Evolutionary conservation across 345 rosid genomes (phyloP).

Genomic region (Cardiospermum halicacabum): DNA sequence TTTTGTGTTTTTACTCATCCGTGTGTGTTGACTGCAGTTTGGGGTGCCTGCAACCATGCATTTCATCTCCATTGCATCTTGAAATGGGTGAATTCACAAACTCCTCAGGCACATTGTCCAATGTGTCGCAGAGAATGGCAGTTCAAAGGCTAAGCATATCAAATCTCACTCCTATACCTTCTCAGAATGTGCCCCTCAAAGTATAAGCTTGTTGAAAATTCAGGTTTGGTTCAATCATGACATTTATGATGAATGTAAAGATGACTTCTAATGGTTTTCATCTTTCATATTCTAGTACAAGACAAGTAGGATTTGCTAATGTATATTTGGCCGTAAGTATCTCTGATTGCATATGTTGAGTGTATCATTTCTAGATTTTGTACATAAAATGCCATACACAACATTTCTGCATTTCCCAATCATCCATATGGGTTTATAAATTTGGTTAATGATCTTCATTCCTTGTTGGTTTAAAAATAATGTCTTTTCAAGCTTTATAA

Average conservation of each 20-base stretch:
- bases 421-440: constrained; percentile 4
- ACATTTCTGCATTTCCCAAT: constrained; percentile 40
- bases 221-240: no score
- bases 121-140: constrained; percentile 90
- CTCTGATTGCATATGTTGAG: constrained; percentile 72
- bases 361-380: constrained; percentile 93
- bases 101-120: constrained; percentile 86
- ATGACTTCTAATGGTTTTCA: no score
- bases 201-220: no score
- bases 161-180: no score
- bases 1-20: neutral
- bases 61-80: constrained; percentile 95
- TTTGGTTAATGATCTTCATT: constrained; percentile 3
- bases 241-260: no score
- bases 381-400: constrained; percentile 93
- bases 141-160: constrained; percentile 42
- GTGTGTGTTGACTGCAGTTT: constrained; percentile 34
- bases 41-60: no score
- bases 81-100: constrained; percentile 92
- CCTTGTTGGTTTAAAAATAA: no score
- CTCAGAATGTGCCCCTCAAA: no score
- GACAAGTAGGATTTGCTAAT: no score
- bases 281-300: no score
- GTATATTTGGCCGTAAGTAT: constrained; percentile 10
- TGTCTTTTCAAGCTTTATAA: no score